Percentiles rank a stretch among this genome's conserved stretches.
Evolutionary conservation across 2,329 filamentous ascomycete genomes (phyloP).

Genomic region (Zasmidium cellare): DNA sequence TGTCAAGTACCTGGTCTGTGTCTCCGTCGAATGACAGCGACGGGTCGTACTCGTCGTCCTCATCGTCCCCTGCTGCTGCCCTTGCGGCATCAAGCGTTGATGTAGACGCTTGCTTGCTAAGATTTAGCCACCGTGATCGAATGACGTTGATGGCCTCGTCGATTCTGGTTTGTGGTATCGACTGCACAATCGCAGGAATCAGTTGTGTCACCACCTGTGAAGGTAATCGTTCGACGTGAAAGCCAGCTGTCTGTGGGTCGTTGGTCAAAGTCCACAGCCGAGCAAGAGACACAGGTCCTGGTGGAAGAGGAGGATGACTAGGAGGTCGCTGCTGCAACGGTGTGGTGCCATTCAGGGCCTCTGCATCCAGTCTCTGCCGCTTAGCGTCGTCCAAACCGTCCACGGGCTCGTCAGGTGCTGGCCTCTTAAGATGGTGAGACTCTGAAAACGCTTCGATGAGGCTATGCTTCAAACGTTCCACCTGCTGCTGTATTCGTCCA

Average conservation of each 20-base stretch:
- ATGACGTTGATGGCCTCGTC: slow-evolving; percentile 69
- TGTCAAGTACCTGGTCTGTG: slow-evolving; percentile 74
- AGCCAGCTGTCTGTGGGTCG: slow-evolving; percentile 71
- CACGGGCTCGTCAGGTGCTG: slow-evolving; percentile 67
- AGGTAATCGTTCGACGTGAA: slow-evolving; percentile 80
- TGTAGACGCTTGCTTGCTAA: slow-evolving; percentile 35
- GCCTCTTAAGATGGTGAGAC: slow-evolving; percentile 67
- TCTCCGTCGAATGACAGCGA: slow-evolving; percentile 78
- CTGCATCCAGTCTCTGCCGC: slow-evolving; percentile 68
- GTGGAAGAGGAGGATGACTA: slow-evolving; percentile 68
- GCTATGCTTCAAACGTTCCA: slow-evolving; percentile 78
- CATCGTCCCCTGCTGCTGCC: slow-evolving; percentile 49
- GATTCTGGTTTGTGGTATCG: slow-evolving; percentile 68
- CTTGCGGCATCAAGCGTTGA: slow-evolving; percentile 31
- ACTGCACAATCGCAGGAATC: slow-evolving; percentile 73
- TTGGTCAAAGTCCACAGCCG: slow-evolving; percentile 84
- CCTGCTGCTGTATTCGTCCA: slow-evolving; percentile 79
- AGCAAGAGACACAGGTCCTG: slow-evolving; percentile 75
- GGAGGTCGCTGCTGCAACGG: slow-evolving; percentile 28
- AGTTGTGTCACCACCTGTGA: slow-evolving; percentile 76
- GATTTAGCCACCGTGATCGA: slow-evolving; percentile 41
- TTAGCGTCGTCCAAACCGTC: slow-evolving; percentile 77
- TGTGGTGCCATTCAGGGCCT: slow-evolving; percentile 38
- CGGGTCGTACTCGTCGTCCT: slow-evolving; percentile 92
- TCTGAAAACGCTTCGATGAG: slow-evolving; percentile 80